Evolutionary conservation across 768 basidiomycete genomes (phyloP), one percentile per base, ranked within the genome.

Genomic region (Xanthoconium stramineum): DNA sequence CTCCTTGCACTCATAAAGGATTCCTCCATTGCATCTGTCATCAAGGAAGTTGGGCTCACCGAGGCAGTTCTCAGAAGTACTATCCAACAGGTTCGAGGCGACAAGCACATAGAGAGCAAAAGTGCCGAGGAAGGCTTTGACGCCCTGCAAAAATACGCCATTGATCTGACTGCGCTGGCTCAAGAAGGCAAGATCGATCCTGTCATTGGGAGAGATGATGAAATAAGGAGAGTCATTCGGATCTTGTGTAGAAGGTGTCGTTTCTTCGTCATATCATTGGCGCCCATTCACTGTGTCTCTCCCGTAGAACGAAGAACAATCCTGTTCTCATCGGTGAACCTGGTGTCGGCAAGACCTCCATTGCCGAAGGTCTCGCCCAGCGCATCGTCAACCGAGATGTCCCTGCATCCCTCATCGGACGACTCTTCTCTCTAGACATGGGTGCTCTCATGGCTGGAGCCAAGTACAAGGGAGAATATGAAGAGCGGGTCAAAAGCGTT

Each of bases 241-340:
- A 91, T 94, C 61, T 79, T 94, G 35, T 93, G 90, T 61, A 75
- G 89, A 77, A 82, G 87, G 85, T 85, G 15, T 17, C 29, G n/a
- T 56, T n/a, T 50, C 28, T 42, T 8, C 1, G 2, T 36, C 24
- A 10, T 12, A 12, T 50, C 24, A 15, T 37, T 8, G 19, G 15
- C 38, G 3, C 17, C 6, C 35, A 8, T 60, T 70, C 33, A 74
- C 53, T 3, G 10, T 43, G 32, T 32, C 5, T 29, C 8, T 35
- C 28, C 5, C 2, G n/a, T 47, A 89, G 95, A 67, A 97, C 94
- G 3, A 98, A 98, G 73, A 95, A 94, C 67, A 97, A 96, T 65
- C 94, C 96, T n/a, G 92, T 97, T 39, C 84, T 98, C 28, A 93
- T 98, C 63, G 95, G 94, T 58, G 93, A 92, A 73, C 91, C 90